Base-by-base conservation (phyloP, 495 filamentous ascomycete genomes). In the Choiromyces venosus region DNA sequence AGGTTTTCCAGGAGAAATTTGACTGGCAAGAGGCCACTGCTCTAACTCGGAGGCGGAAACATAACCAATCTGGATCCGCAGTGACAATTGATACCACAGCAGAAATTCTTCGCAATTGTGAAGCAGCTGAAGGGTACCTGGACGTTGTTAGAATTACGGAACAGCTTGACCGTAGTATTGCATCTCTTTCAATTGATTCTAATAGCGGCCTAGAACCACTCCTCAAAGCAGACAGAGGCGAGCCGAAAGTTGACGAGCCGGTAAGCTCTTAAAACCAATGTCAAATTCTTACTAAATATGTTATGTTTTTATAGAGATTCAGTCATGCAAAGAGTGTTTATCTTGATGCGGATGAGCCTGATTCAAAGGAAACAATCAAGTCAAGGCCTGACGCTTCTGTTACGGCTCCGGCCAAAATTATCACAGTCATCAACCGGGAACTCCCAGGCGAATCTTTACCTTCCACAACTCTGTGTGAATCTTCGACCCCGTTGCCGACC, bases 1-100 rank as follows among this genome's bases (percentile, higher is more conserved):
- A 77, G 75, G 33, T 35, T 4, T 77, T 77, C 64, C 69, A 77
- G 16, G 39, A 39, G 21, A 69, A 67, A 64, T 77, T 69, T 36
- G 72, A 77, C 25, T 10, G 69, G 12, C 68, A 56, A 64, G 73
- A 69, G 64, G 25, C 65, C 38, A 69, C n/a, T 33, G 69, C 76
- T 19, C 67, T 64, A 37, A 12, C 52, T 10, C 39, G 37, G 69
- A 67, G 37, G 38, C 25, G 40, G n/a, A 67, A 33, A 6, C 42
- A 56, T 65, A 37, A 16, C 8, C 52, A 38, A 29, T 71, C 52
- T 29, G 25, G 8, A 37, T 70, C 56, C 37, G 29, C 65, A 6
- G 68, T 65, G 68, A 25, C n/a, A 1, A 33, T 67, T 44, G 65
- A 75, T 68, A 65, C 37, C 64, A 37, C 46, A 65, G 35, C 40